A percentile compares a stretch with the other conserved stretches of the same genome.
Evolutionary conservation across 1,139 yeast genomes (phyloP).

Genomic region (Spathaspora sp.): DNA sequence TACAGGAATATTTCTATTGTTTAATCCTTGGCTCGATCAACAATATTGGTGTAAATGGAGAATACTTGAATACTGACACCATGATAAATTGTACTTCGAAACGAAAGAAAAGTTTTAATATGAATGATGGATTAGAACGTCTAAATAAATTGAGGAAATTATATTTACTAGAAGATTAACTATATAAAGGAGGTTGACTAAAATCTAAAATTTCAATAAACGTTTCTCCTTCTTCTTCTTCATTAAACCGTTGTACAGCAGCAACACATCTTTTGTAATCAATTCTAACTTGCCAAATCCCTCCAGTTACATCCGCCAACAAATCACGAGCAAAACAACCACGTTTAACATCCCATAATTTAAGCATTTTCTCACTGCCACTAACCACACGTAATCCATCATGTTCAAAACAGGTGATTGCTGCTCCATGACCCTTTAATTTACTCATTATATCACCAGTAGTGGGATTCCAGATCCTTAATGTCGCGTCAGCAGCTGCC

Average conservation of each 20-base stretch:
- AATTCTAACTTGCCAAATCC: slow-evolving; percentile 93
- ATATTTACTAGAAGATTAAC: slow-evolving; percentile 27
- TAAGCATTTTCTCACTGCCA: slow-evolving; percentile 83
- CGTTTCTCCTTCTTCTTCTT: slow-evolving; percentile 53
- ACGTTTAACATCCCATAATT: slow-evolving; percentile 77
- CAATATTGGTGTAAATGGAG: slow-evolving; percentile 28
- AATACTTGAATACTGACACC: slow-evolving; percentile 20
- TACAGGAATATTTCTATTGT: slow-evolving; percentile 25
- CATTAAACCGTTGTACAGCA: slow-evolving; percentile 70
- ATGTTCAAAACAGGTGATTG: slow-evolving; percentile 92
- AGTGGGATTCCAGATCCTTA: slow-evolving; percentile 90
- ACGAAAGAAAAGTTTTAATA: slow-evolving; percentile 23
- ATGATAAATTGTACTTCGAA: slow-evolving; percentile 13
- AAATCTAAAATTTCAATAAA: slow-evolving; percentile 84
- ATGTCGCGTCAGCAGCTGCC: slow-evolving; percentile 93
- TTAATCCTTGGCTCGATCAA: slow-evolving; percentile 21
- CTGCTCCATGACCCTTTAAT: slow-evolving; percentile 81
- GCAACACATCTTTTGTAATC: slow-evolving; percentile 85
- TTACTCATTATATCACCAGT: slow-evolving; percentile 68
- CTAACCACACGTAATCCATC: slow-evolving; percentile 82
- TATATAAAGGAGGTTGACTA: slow-evolving; percentile 41
- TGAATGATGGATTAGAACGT: slow-evolving; percentile 34
- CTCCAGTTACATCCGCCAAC: slow-evolving; percentile 71
- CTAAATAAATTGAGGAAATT: slow-evolving; percentile 35
- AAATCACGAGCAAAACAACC: slow-evolving; percentile 79